Conservation (phyloP, 768 basidiomycete genomes). For the Naematelia encephala region DNA sequence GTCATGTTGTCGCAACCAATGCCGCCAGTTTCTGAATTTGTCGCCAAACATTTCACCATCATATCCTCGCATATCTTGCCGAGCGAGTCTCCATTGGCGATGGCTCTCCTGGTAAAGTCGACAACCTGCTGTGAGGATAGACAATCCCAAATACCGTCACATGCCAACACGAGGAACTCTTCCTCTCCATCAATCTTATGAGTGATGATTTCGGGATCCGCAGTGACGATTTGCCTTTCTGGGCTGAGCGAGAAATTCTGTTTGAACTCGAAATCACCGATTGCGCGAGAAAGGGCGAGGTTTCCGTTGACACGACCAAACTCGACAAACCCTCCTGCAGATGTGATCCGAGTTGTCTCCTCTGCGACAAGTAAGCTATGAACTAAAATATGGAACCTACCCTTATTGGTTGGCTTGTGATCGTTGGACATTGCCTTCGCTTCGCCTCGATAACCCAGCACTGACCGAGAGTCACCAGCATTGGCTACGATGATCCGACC, state of each 20-base stretch:
- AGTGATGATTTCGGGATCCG: conserved; percentile 81
- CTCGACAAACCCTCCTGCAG: conserved; percentile 92
- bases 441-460: conserved; percentile 77
- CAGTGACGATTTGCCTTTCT: conserved; percentile 90
- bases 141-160: conserved; percentile 99
- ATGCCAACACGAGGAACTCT: conserved; percentile 94
- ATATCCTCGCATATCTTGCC: conserved; percentile 82
- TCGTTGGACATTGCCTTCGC: conserved; percentile 87
- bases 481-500: conserved; percentile 73
- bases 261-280: conserved; percentile 99
- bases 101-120: conserved; percentile 76
- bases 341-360: conserved; percentile 79
- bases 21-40: conserved; percentile 85
- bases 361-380: conserved; percentile 53
- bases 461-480: conserved; percentile 91
- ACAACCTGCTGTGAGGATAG: conserved; percentile 86
- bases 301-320: conserved; percentile 97
- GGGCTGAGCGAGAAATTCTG: conserved; percentile 76
- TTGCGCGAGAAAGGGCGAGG: conserved; percentile 85
- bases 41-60: conserved; percentile 89
- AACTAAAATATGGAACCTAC: conserved; percentile 55
- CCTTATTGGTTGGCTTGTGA: conserved; percentile 87
- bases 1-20: conserved; percentile 99
- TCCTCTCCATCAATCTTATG: conserved; percentile 84
- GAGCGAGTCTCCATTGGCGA: conserved; percentile 74